A percentile compares a stretch with the other conserved stretches of the same genome.
These are phyloP conservation scores for Biancaea sappan DNA, from an alignment of 306 rosid species.

Conservation along the genomic window DNA sequence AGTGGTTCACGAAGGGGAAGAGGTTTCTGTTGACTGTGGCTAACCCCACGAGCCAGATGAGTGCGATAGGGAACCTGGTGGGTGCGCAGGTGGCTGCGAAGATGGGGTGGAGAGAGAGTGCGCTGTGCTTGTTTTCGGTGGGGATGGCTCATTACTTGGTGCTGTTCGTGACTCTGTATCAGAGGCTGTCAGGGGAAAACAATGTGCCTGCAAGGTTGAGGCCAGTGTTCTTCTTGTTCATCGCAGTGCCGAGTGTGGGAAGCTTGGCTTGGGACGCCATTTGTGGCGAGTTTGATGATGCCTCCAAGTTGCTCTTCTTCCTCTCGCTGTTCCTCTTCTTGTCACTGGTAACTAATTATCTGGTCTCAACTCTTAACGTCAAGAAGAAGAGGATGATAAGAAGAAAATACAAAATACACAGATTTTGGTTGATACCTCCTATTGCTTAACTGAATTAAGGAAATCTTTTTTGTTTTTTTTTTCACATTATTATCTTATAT, in stretches of 20 bases:
- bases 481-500: too few relatives aligned
- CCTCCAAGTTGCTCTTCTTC: conserved; percentile 62
- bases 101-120: conserved; percentile 63
- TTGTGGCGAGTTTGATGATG: conserved; percentile 40
- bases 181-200: conserved; percentile 50
- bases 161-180: conserved; percentile 61
- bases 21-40: conserved; percentile 47
- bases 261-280: conserved; percentile 61
- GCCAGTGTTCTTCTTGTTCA: conserved; percentile 64
- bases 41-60: conserved; percentile 55
- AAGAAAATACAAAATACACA: too few relatives aligned
- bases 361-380: not conserved
- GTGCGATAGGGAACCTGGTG: conserved; percentile 59
- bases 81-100: conserved; percentile 52
- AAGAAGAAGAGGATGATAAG: too few relatives aligned
- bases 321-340: conserved; percentile 64
- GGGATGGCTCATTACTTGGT: conserved; percentile 64
- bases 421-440: too few relatives aligned
- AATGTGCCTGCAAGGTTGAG: conserved; percentile 47
- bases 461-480: too few relatives aligned
- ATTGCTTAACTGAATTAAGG: too few relatives aligned
- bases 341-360: conserved; percentile 48
- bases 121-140: conserved; percentile 50
- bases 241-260: conserved; percentile 64
- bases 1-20: conserved; percentile 63